phyloP scores from a whole-genome alignment of 306 rosid genomes.

The Castanopsis chinensis region DNA sequence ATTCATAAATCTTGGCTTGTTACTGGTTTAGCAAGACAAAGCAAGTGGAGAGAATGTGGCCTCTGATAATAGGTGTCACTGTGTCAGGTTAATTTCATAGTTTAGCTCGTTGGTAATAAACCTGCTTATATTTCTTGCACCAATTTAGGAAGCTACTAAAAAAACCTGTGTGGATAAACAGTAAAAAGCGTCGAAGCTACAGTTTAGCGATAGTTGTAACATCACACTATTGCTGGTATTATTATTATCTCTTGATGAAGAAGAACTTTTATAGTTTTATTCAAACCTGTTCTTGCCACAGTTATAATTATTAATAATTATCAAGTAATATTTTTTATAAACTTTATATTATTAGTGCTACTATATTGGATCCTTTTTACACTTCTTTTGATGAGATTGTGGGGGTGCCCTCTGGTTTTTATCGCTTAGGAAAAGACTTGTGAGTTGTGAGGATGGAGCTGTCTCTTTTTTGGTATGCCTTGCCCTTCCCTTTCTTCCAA shows the following conservation, averaged over 20 bases:
- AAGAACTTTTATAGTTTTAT: too few species aligned
- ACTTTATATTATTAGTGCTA: background rate
- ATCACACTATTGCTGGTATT: background rate
- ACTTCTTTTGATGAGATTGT: slow-evolving; percentile 9
- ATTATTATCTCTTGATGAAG: too few species aligned
- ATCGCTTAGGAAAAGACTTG: slow-evolving; percentile 25
- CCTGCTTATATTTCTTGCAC: background rate
- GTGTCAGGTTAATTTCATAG: too few species aligned
- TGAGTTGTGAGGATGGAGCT: slow-evolving; percentile 19
- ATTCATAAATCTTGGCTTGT: too few species aligned
- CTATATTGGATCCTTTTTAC: background rate
- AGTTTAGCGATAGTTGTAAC: background rate
- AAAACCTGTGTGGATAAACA: background rate
- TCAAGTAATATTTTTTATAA: background rate
- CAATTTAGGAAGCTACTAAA: background rate
- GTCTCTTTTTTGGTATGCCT: background rate
- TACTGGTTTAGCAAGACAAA: too few species aligned
- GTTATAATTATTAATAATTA: too few species aligned
- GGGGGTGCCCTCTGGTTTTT: slow-evolving; percentile 24
- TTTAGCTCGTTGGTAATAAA: too few species aligned
- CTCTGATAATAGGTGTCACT: too few species aligned
- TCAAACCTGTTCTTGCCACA: too few species aligned
- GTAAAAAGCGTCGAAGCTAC: background rate
- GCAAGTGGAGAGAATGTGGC: too few species aligned
- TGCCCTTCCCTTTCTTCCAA: background rate